phyloP scores from a whole-genome alignment of 148 eudicot species.

The Gaultheria prostrata region DNA sequence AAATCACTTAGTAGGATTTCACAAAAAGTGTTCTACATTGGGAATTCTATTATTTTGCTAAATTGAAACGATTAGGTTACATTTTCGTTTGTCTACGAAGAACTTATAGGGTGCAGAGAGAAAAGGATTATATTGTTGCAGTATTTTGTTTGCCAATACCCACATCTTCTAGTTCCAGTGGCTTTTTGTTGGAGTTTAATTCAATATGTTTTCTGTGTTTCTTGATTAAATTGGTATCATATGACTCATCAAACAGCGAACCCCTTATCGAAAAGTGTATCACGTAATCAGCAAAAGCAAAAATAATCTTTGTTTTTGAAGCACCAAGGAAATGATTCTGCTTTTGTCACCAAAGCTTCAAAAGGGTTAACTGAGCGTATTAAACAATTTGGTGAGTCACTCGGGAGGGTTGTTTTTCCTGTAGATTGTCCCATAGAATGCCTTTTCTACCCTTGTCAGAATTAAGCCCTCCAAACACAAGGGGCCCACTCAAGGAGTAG shows the following conservation, averaged over 20 bases:
- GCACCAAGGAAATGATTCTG: background rate
- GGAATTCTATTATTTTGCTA: background rate
- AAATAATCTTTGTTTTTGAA: background rate
- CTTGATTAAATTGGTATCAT: background rate
- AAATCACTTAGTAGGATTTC: background rate
- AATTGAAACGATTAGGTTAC: background rate
- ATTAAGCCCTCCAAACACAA: background rate
- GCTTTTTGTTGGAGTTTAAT: background rate
- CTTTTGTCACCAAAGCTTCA: conserved; percentile 1
- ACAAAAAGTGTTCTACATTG: background rate
- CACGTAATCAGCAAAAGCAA: background rate
- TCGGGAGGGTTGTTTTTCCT: background rate
- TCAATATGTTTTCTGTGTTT: background rate
- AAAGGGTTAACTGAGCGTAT: background rate
- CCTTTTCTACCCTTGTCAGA: background rate
- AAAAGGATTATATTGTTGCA: background rate
- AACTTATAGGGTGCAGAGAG: background rate
- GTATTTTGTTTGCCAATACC: background rate
- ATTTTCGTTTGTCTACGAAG: background rate
- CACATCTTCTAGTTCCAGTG: background rate
- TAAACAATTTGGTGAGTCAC: conserved; percentile 1
- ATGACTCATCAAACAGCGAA: conserved; percentile 1
- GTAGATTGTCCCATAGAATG: background rate
- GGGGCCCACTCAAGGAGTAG: conserved; percentile 10
- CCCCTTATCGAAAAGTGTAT: background rate